phyloP scores from a whole-genome alignment of 305 asterid genomes.

The Ajuga reptans region DNA sequence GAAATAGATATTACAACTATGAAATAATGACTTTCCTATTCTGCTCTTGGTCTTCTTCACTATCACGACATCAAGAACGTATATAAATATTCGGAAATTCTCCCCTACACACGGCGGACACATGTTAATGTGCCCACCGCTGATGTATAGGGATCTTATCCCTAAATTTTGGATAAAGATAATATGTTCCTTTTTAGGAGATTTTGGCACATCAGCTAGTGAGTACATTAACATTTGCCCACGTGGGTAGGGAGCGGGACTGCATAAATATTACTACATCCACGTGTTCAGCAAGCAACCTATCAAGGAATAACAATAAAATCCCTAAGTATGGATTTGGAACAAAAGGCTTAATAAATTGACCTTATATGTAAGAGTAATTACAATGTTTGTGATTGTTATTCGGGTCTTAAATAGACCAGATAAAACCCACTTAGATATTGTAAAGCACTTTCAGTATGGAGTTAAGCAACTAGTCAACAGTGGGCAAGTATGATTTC shows the following conservation, averaged over 20 bases:
- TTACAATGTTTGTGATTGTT: conserved; percentile 3
- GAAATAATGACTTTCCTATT: conserved; percentile 3
- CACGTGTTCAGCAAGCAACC: conserved; percentile 19
- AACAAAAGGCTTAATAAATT: background rate
- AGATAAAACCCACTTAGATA: conserved; percentile 15
- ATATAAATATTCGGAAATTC: too few relatives aligned
- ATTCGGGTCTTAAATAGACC: background rate
- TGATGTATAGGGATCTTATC: too few relatives aligned
- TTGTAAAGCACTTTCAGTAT: conserved; percentile 5
- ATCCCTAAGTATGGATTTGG: conserved; percentile 5
- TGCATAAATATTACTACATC: background rate
- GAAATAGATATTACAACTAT: conserved; percentile 14
- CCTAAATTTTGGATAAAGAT: too few relatives aligned
- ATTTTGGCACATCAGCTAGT: too few relatives aligned
- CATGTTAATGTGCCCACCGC: too few relatives aligned
- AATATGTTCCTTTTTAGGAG: too few relatives aligned
- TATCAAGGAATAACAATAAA: background rate
- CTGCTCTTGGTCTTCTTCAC: conserved; percentile 6
- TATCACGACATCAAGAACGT: background rate
- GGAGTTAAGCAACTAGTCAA: conserved; percentile 13
- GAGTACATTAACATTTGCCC: too few relatives aligned
- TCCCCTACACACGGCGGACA: too few relatives aligned
- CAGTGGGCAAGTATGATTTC: conserved; percentile 2
- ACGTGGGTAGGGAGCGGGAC: too few relatives aligned
- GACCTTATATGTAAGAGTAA: conserved; percentile 6